Conservation (phyloP, 2,329 filamentous ascomycete species). For the Aspergillus sclerotialis region DNA sequence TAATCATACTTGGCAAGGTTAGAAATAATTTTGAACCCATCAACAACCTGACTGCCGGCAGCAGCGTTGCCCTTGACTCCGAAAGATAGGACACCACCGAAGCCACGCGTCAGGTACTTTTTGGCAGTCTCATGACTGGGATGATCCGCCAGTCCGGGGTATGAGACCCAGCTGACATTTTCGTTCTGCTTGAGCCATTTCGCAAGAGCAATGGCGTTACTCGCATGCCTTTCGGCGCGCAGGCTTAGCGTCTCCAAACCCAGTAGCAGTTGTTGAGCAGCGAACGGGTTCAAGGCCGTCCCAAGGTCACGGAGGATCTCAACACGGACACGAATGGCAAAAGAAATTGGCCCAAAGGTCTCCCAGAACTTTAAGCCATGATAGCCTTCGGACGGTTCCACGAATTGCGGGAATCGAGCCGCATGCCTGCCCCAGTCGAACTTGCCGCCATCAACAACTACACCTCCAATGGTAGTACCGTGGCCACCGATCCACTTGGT, state of each 20-base stretch:
- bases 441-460: conserved; percentile 81
- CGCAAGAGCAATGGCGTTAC: conserved; percentile 74
- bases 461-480: conserved; percentile 81
- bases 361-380: conserved; percentile 91
- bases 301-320: conserved; percentile 88
- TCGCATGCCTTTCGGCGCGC: conserved; percentile 76
- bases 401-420: conserved; percentile 84
- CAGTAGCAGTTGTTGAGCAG: conserved; percentile 82
- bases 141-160: conserved; percentile 80
- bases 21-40: conserved; percentile 89
- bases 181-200: conserved; percentile 75
- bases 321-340: conserved; percentile 77
- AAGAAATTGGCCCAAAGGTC: conserved; percentile 78
- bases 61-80: conserved; percentile 81
- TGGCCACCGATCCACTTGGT: conserved; percentile 98
- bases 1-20: conserved; percentile 81
- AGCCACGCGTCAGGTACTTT: conserved; percentile 78
- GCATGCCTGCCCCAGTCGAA: conserved; percentile 88
- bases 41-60: conserved; percentile 83
- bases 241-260: conserved; percentile 86
- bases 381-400: conserved; percentile 78
- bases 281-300: conserved; percentile 77
- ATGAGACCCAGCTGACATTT: conserved; percentile 88
- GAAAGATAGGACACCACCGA: conserved; percentile 85
- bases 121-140: conserved; percentile 72